Conservation (phyloP, 345 rosid genomes). For the Eucalyptus cloeziana region DNA sequence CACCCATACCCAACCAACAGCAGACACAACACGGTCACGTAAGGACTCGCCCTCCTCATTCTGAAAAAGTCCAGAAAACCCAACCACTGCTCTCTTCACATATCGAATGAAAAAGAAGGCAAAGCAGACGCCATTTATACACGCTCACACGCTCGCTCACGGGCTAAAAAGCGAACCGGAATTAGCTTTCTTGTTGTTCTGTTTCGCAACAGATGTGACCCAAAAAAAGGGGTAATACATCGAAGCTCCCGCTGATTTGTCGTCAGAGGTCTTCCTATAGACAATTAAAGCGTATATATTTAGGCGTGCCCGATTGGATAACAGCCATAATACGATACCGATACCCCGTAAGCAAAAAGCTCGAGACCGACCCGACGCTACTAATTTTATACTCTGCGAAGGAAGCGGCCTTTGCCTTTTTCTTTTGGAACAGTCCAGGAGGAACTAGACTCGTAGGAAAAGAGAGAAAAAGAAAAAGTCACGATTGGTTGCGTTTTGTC, state of each 20-base stretch:
- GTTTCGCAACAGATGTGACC: neutral
- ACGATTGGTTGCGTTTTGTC: neutral
- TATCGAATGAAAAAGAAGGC: neutral
- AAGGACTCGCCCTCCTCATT: conserved; percentile 34
- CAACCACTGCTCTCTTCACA: neutral
- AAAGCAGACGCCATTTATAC: neutral
- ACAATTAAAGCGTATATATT: neutral
- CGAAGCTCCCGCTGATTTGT: neutral
- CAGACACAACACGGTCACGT: conserved; percentile 9
- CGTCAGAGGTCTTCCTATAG: neutral
- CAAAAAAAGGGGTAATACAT: neutral
- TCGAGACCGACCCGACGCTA: neutral
- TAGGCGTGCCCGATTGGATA: neutral
- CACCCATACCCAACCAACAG: conserved; percentile 13
- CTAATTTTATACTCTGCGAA: neutral
- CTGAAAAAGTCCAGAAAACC: neutral
- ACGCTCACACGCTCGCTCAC: neutral
- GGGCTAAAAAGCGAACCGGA: too few species aligned
- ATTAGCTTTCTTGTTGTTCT: neutral
- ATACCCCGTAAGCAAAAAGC: neutral
- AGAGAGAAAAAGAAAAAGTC: neutral
- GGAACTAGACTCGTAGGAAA: neutral
- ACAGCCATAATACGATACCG: neutral
- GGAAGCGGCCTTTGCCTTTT: neutral
- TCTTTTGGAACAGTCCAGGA: neutral